Evolutionary conservation across 2,329 filamentous ascomycete genomes (phyloP).

Genomic region (Rasamsonia emersonii): DNA sequence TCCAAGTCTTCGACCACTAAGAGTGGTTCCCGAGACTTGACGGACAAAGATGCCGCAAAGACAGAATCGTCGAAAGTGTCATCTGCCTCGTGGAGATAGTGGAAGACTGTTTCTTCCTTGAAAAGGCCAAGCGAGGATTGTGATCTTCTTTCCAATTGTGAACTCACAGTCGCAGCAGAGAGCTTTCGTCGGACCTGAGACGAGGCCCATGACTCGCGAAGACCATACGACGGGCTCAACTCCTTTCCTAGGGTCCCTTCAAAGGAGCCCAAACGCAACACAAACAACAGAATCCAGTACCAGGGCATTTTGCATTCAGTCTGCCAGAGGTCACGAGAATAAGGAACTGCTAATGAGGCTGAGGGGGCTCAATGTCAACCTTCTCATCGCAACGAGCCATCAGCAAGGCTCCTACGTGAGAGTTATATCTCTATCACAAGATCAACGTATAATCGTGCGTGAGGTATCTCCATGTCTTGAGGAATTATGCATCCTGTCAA

Average conservation of each 20-base stretch:
- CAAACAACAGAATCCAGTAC: not conserved
- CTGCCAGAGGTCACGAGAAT: too few species aligned
- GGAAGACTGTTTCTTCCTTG: not conserved
- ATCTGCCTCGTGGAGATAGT: not conserved
- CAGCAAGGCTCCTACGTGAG: too few species aligned
- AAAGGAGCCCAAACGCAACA: not conserved
- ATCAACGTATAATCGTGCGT: too few species aligned
- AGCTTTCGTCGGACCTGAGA: not conserved
- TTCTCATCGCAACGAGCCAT: too few species aligned
- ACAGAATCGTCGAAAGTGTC: slow-evolving; percentile 5
- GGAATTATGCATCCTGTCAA: too few species aligned
- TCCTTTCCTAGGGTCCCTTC: not conserved
- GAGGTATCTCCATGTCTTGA: too few species aligned
- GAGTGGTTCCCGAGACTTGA: slow-evolving; percentile 9
- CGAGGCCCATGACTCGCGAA: not conserved
- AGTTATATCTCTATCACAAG: too few species aligned
- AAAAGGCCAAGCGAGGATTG: not conserved
- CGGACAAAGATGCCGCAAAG: slow-evolving; percentile 8
- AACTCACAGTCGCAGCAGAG: not conserved
- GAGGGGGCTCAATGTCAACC: too few species aligned
- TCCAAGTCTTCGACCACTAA: slow-evolving; percentile 11
- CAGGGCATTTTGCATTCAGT: too few species aligned
- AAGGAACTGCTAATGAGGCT: too few species aligned
- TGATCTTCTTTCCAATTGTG: not conserved
- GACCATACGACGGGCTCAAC: not conserved